Evolutionary conservation across 129 eudicot species (phyloP).

Genomic region (Tagetes patula): DNA sequence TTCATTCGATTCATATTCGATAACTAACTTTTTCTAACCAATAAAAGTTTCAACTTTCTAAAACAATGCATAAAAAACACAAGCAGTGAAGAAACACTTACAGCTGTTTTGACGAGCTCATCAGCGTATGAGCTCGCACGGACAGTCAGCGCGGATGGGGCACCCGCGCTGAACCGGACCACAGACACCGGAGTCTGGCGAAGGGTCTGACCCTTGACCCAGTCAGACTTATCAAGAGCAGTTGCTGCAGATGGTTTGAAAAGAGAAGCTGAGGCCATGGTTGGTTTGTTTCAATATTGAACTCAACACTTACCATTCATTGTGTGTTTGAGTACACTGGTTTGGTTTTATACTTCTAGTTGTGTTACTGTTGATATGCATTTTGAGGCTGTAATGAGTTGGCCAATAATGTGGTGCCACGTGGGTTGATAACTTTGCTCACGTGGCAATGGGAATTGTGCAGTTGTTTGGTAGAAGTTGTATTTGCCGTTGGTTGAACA

Average conservation of each 20-base stretch:
- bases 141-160: conserved; percentile 52
- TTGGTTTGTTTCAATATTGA: background rate
- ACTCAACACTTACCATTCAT: conserved; percentile 28
- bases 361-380: conserved; percentile 42
- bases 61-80: conserved; percentile 8
- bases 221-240: conserved; percentile 71
- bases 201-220: conserved; percentile 64
- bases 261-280: conserved; percentile 75
- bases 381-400: conserved; percentile 57
- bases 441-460: conserved; percentile 33
- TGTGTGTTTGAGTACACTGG: conserved; percentile 31
- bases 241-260: conserved; percentile 66
- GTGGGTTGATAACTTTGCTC: conserved; percentile 65
- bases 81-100: conserved; percentile 17
- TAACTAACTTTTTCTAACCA: background rate
- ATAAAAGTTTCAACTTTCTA: background rate
- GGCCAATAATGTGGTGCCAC: conserved; percentile 46
- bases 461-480: background rate
- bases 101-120: conserved; percentile 93
- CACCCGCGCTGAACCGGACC: conserved; percentile 49
- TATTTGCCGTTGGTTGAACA: conserved; percentile 29
- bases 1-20: conserved; percentile 6
- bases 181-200: conserved; percentile 50
- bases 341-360: conserved; percentile 34
- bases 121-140: conserved; percentile 69